Evolutionary conservation across 2,329 filamentous ascomycete genomes (phyloP).

Genomic region (Hypomyces rosellus): DNA sequence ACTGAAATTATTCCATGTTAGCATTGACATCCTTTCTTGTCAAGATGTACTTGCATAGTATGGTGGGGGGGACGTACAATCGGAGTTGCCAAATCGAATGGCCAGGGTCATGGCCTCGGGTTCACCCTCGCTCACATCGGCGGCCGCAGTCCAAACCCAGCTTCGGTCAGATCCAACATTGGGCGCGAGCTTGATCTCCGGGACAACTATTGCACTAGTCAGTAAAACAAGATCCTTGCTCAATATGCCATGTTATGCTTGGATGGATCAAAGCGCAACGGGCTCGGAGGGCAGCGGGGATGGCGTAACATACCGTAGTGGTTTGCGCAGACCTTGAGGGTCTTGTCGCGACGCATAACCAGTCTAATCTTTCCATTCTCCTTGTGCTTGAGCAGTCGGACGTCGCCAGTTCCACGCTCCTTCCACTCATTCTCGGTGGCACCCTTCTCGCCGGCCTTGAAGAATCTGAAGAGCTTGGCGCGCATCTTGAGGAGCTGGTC

Average conservation of each 20-base stretch:
- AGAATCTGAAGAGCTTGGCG: slow-evolving; percentile 98
- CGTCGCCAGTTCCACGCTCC: slow-evolving; percentile 95
- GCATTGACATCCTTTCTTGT: not conserved
- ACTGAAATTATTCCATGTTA: slow-evolving; percentile 46
- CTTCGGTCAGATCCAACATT: slow-evolving; percentile 97
- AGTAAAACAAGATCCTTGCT: slow-evolving; percentile 4
- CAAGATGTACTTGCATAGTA: too few species aligned
- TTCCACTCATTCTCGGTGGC: slow-evolving; percentile 78
- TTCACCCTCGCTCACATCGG: slow-evolving; percentile 97
- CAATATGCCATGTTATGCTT: not conserved
- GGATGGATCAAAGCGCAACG: not conserved
- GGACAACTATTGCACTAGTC: slow-evolving; percentile 59
- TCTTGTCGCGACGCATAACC: slow-evolving; percentile 99
- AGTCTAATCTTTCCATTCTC: slow-evolving; percentile 96
- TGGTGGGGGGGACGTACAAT: slow-evolving; percentile 61
- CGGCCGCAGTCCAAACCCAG: slow-evolving; percentile 98
- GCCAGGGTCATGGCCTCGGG: slow-evolving; percentile 93
- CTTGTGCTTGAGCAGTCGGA: slow-evolving; percentile 95
- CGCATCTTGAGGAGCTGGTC: slow-evolving; percentile 99
- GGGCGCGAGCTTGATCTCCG: slow-evolving; percentile 97
- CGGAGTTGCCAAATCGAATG: slow-evolving; percentile 95
- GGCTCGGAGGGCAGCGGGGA: not conserved
- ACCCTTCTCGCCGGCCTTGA: slow-evolving; percentile 41
- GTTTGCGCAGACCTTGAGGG: slow-evolving; percentile 99
- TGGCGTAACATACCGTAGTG: slow-evolving; percentile 77